Base-by-base conservation (phyloP, 805 yeast genomes). In the Candida alai region DNA sequence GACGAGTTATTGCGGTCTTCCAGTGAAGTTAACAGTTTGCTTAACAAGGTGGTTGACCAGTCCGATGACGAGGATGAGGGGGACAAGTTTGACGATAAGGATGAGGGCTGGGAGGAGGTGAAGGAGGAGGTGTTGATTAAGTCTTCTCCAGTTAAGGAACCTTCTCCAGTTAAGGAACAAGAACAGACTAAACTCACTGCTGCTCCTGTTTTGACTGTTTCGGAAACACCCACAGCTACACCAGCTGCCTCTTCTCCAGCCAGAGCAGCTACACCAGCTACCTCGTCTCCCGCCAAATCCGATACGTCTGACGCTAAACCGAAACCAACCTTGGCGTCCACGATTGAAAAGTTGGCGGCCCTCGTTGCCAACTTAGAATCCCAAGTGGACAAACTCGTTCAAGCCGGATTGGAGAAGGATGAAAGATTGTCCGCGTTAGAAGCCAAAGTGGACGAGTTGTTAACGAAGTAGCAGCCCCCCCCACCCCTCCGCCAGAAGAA, bases 321-420 rank as follows among this genome's bases (percentile, higher is more conserved):
- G 18, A 76, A 84, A 13, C 70, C 83, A 20, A 83, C 88, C 1
- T 65, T 84, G 40, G 81, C 81, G 48, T 81, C 76, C 7, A 77
- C 87, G 1, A 80, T 84, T 20, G 90, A 81, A 43, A 80, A 73
- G 42, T 63, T 84, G 35, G 76, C 83, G 4, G 39, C 60, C 2
- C 56, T 84, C 21, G 87, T 81, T 14, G 61, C 64, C 3, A 62
- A 68, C 19, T 65, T 84, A 30, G 88, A 84, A 52, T 36, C 59
- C 0, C 74, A 78, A 28, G 72, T 84, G 28, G 48, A 64, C 8
- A 68, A 58, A 36, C 63, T 84, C 38, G 62, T 70, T 6, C 62
- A 66, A 12, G 65, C 80, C 4, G 80, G 76, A 36, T 43, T 69
- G n/a, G 81, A 74, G 21, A 84, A 82, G 51, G 90, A 84, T 49